A percentile compares a stretch with the other conserved stretches of the same genome.
phyloP scores from a whole-genome alignment of 192 early-diverging fungal species.

The Phlyctochytrium bullatum region DNA sequence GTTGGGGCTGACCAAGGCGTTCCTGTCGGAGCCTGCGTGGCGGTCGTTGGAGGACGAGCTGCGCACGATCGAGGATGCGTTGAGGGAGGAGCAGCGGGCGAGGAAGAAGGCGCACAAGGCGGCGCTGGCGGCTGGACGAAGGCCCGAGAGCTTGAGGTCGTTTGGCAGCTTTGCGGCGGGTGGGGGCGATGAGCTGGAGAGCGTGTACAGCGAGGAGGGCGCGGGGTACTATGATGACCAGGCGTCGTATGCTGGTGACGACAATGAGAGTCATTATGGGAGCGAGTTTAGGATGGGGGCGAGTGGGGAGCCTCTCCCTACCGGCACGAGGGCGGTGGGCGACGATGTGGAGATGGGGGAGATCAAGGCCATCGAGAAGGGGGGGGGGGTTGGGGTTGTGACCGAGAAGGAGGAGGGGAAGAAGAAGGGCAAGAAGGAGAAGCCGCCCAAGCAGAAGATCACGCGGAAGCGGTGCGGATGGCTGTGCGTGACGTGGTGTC shows the following conservation, averaged over 20 bases:
- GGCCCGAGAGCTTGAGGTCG: neutral
- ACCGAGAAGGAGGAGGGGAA: conserved; percentile 2
- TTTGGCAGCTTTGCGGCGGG: neutral
- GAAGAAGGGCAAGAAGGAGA: conserved; percentile 19
- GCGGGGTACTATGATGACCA: conserved; percentile 16
- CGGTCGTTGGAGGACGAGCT: conserved; percentile 43
- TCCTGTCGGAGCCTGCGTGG: conserved; percentile 44
- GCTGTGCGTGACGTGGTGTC: conserved; percentile 74
- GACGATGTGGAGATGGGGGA: conserved; percentile 34
- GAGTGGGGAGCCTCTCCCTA: neutral
- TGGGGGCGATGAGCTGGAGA: neutral
- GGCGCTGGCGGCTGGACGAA: neutral
- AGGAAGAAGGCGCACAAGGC: conserved; percentile 3
- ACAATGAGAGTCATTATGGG: conserved; percentile 32
- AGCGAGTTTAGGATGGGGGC: conserved; percentile 24
- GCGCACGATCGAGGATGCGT: conserved; percentile 36
- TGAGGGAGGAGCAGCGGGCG: conserved; percentile 30
- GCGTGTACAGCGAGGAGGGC: neutral
- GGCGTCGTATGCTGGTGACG: conserved; percentile 14
- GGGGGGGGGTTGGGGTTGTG: neutral
- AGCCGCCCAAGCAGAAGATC: conserved; percentile 28
- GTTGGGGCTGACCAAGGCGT: conserved; percentile 38
- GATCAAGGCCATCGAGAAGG: neutral
- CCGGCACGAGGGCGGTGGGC: neutral
- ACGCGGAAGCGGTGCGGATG: conserved; percentile 59